Base-by-base conservation (phyloP, 768 basidiomycete species). In the Boletales sp. region DNA sequence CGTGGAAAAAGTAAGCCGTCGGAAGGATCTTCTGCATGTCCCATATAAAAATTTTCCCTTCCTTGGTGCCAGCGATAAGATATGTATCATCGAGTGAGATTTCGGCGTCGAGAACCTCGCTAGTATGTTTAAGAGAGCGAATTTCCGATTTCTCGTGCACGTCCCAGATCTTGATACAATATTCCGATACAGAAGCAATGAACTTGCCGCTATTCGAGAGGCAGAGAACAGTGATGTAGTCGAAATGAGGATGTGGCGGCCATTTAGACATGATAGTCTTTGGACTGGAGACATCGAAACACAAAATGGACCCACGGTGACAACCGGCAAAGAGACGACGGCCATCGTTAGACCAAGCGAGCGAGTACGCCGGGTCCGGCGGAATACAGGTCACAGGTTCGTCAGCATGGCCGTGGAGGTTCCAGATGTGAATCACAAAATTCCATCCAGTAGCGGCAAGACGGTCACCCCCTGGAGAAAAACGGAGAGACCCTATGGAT, bases 131-230 rank as follows among this genome's bases (percentile, higher is more conserved):
- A 10, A 62, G 57, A 30, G 33, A 44, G 14, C 17, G 19, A 15
- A 62, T 45, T 33, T 52, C 35, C 10, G 46, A 41, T 7, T 7
- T 46, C 3, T 48, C 46, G 5, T 44, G 48, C 8, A 33, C 32
- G 38, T 62, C 54, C 60, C 57, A 62, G 25, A 61, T 45, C 39
- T 50, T 62, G 52, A 54, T n/a, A 7, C 3, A 42, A 40, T 33
- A 30, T 36, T 53, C 57, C 19, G 60, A 61, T 17, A 54, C 60
- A 35, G 60, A 59, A 19, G 56, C 11, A 9, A 62, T 41, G 37
- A 61, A 62, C 33, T 50, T 62, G 37, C 54, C 60, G 4, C 54
- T 61, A 36, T 45, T 56, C 21, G 60, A 61, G 41, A 62, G 30
- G 18, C 48, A 32, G 13, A 61, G 60, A 2, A 51, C 46, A n/a